phyloP scores from a whole-genome alignment of 2,329 filamentous ascomycete genomes.

The Gremmenia infestans region DNA sequence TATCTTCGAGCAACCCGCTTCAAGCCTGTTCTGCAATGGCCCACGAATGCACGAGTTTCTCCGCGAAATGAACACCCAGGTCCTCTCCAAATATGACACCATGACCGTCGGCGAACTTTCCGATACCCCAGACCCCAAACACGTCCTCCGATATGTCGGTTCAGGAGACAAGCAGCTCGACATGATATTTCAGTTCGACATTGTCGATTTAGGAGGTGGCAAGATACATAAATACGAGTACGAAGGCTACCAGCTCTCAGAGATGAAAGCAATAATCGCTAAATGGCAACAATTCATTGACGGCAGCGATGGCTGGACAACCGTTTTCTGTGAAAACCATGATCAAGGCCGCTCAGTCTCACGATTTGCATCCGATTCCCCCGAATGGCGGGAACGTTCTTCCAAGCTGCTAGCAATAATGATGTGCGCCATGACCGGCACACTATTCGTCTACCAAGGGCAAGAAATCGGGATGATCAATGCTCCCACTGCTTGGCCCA shows the following conservation, averaged over 20 bases:
- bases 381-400: slow-evolving; percentile 18
- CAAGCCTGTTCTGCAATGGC: slow-evolving; percentile 59
- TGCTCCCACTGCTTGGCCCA: slow-evolving; percentile 47
- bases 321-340: slow-evolving; percentile 59
- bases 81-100: slow-evolving; percentile 57
- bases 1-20: slow-evolving; percentile 45
- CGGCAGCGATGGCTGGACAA: slow-evolving; percentile 52
- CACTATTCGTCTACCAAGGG: slow-evolving; percentile 54
- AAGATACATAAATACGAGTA: slow-evolving; percentile 49
- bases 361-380: slow-evolving; percentile 37
- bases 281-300: slow-evolving; percentile 48
- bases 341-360: slow-evolving; percentile 54
- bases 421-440: slow-evolving; percentile 46
- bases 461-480: slow-evolving; percentile 58
- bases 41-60: slow-evolving; percentile 66
- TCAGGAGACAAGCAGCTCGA: slow-evolving; percentile 54
- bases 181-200: slow-evolving; percentile 67
- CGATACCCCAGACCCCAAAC: slow-evolving; percentile 50
- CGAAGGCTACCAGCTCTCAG: slow-evolving; percentile 41
- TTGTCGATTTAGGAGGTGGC: slow-evolving; percentile 56
- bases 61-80: slow-evolving; percentile 55
- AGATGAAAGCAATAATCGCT: slow-evolving; percentile 43
- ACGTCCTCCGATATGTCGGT: slow-evolving; percentile 56
- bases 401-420: slow-evolving; percentile 51
- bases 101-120: slow-evolving; percentile 69